A percentile compares a stretch with the other conserved stretches of the same genome.
Evolutionary conservation across 179 eudicot species (phyloP).

Genomic region (Spergularia azorica): DNA sequence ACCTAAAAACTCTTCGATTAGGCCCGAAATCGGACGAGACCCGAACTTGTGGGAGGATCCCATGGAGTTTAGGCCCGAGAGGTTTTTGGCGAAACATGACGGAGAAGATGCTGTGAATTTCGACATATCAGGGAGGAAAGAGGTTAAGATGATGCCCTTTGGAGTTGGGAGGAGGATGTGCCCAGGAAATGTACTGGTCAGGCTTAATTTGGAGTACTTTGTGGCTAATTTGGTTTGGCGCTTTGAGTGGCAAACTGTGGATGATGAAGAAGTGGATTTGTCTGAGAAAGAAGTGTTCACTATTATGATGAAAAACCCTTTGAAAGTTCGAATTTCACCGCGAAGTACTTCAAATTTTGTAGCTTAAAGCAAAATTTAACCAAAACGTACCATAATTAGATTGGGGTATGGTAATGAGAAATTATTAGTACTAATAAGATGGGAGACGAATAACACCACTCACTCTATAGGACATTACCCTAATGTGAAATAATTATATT

Average conservation of each 20-base stretch:
- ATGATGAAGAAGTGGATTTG: conserved; percentile 21
- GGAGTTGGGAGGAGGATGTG: conserved; percentile 32
- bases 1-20: conserved; percentile 13
- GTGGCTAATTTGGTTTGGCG: conserved; percentile 24
- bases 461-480: no score
- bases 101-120: not conserved
- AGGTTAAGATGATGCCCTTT: conserved; percentile 23
- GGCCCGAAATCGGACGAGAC: conserved; percentile 24
- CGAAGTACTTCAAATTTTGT: not conserved
- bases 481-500: no score
- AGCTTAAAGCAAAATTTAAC: not conserved
- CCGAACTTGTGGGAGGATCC: conserved; percentile 24
- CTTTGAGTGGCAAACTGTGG: conserved; percentile 20
- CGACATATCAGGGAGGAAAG: conserved; percentile 18
- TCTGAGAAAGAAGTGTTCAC: conserved; percentile 20
- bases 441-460: no score
- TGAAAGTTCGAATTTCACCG: conserved; percentile 1
- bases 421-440: no score
- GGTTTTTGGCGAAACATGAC: conserved; percentile 3
- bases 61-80: conserved; percentile 22
- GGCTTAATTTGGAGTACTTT: conserved; percentile 24
- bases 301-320: conserved; percentile 27
- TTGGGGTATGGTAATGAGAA: no score
- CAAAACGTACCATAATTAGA: no score
- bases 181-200: conserved; percentile 22